These are phyloP conservation scores for Paxillus involutus DNA, from an alignment of 768 basidiomycete species.

Conservation along the genomic window DNA sequence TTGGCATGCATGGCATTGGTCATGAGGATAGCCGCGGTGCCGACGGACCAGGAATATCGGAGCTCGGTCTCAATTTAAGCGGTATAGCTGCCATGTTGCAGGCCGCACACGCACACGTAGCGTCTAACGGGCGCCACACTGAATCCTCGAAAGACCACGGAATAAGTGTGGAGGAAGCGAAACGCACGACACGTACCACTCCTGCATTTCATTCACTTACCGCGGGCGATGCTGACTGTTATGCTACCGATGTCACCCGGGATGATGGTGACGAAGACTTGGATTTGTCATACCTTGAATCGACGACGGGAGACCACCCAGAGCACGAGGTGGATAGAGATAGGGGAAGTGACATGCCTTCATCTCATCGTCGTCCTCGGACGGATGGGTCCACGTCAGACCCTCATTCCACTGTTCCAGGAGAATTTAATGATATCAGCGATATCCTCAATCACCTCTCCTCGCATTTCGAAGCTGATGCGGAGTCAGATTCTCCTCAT, in stretches of 20 bases:
- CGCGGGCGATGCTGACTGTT: slow-evolving; percentile 38
- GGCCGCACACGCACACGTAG: slow-evolving; percentile 66
- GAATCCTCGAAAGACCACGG: slow-evolving; percentile 48
- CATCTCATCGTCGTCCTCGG: slow-evolving; percentile 22
- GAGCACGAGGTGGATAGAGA: slow-evolving; percentile 34
- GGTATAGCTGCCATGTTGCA: slow-evolving; percentile 79
- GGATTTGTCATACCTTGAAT: slow-evolving; percentile 54
- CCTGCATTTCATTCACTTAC: slow-evolving; percentile 81
- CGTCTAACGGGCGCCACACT: slow-evolving; percentile 47
- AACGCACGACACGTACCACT: slow-evolving; percentile 60
- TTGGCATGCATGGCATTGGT: slow-evolving; percentile 9
- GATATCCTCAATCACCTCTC: slow-evolving; percentile 78
- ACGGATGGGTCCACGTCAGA: slow-evolving; percentile 35
- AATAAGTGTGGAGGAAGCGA: slow-evolving; percentile 45
- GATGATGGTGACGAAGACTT: slow-evolving; percentile 47
- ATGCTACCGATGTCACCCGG: slow-evolving; percentile 18
- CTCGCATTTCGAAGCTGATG: slow-evolving; percentile 62
- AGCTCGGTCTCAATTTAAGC: slow-evolving; percentile 56
- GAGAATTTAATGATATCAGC: slow-evolving; percentile 69
- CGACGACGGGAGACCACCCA: slow-evolving; percentile 16
- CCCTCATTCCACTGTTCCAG: slow-evolving; percentile 49
- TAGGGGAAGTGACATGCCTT: slow-evolving; percentile 41
- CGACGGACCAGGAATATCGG: slow-evolving; percentile 22
- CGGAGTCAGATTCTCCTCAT: slow-evolving; percentile 41
- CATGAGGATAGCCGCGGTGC: slow-evolving; percentile 14